Percentiles rank a stretch among this genome's conserved stretches.
phyloP scores from a whole-genome alignment of 768 basidiomycete species.

The Phallus indusiatus region DNA sequence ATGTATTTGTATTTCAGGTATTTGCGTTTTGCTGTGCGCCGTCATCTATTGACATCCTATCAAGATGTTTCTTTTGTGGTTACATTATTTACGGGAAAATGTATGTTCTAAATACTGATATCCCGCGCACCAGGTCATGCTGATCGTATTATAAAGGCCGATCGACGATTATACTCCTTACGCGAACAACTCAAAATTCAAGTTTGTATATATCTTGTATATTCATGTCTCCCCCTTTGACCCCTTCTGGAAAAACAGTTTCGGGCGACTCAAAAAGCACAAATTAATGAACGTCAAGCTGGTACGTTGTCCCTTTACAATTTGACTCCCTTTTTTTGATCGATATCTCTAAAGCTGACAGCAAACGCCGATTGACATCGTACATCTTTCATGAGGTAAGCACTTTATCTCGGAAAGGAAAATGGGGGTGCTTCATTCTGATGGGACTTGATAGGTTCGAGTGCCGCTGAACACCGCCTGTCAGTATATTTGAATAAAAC shows the following conservation, averaged over 20 bases:
- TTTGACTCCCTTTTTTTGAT: neutral
- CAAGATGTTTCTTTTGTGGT: conserved; percentile 8
- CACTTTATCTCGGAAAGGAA: neutral
- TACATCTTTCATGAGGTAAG: conserved; percentile 43
- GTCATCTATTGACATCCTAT: neutral
- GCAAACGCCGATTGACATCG: conserved; percentile 75
- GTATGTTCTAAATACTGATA: neutral
- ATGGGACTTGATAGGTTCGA: conserved; percentile 39
- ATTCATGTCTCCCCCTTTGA: neutral
- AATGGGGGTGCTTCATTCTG: neutral
- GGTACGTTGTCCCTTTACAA: neutral
- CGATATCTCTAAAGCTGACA: conserved; percentile 46
- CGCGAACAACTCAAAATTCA: conserved; percentile 47
- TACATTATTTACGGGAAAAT: conserved; percentile 10
- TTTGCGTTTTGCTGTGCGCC: conserved; percentile 20
- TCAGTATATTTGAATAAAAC: conserved; percentile 12
- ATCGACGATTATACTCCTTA: conserved; percentile 39
- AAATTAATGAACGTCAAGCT: conserved; percentile 52
- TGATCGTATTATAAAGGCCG: conserved; percentile 21
- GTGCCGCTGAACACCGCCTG: conserved; percentile 74
- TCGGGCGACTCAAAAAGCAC: conserved; percentile 51
- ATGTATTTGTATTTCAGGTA: conserved; percentile 26
- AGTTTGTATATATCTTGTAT: neutral
- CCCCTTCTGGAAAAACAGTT: conserved; percentile 18
- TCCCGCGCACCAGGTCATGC: neutral